Evolutionary conservation across 495 filamentous ascomycete genomes (phyloP), one percentile per base, ranked within the genome.

Genomic region (Penicillium soppii): DNA sequence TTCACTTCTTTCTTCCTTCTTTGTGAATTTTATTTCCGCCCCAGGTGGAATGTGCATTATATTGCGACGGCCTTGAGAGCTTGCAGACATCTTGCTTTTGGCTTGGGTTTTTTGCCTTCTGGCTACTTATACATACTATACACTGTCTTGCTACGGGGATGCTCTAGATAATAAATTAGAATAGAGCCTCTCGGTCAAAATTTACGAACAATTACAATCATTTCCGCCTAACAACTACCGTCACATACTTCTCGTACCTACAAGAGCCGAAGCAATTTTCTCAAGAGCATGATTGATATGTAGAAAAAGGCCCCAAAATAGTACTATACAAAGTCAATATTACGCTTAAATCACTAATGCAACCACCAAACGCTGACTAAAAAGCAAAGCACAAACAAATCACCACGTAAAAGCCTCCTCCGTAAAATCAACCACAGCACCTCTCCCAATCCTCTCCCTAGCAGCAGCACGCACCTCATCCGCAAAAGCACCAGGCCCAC

Each of bases 351-450:
- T 25, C 30, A 43, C 23, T 22, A 19, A 44, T 40, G 12, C 12
- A 32, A 29, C n/a, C 12, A 5, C 38, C 26, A 41, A 27, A 22
- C 35, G 25, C 5, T 16, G 21, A 30, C 33, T 36, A 59, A 30
- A 46, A 35, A 25, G 21, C 15, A 13, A 19, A 19, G 6, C 26
- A 4, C 19, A 30, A 26, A 41, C 9, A 42, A 22, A 57, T 53
- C 44, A 62, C 88, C 88, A 92, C 12, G 88, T 92, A 71, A 98
- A 98, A 37, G 90, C 88, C 74, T 98, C 94, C 66, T 98, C 94
- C 19, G 92, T 78, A 69, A 97, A 97, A 66, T 97, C 91, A 15
- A 97, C 75, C 25, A 77, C 80, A 17, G 82, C 84, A 4, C 80
- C 77, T 43, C 82, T 77, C 41, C 88, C 83, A 57, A 86, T 79